Evolutionary conservation across 257 asterid genomes (phyloP).

Genomic region (Leptodermis oblonga): DNA sequence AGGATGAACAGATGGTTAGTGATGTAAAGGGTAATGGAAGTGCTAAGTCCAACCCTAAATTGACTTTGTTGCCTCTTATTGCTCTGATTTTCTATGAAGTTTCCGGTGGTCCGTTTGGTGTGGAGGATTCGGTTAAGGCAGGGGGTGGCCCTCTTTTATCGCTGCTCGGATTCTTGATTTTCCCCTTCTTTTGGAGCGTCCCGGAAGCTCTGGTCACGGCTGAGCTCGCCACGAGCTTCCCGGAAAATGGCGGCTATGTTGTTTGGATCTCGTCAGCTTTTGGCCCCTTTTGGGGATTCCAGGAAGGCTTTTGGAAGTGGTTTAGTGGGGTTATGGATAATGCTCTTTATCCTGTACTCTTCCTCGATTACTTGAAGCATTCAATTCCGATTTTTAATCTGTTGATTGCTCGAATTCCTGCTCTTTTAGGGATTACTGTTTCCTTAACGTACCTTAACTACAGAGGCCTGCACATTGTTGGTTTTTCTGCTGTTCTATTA

Average conservation of each 20-base stretch:
- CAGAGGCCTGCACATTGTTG: conserved; percentile 76
- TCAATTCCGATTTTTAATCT: conserved; percentile 53
- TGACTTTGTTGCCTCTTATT: conserved; percentile 64
- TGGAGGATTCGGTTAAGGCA: conserved; percentile 74
- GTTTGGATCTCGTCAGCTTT: conserved; percentile 83
- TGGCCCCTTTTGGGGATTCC: conserved; percentile 84
- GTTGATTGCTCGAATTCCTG: conserved; percentile 57
- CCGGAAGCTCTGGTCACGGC: conserved; percentile 88
- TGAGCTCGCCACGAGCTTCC: conserved; percentile 77
- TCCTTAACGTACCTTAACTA: conserved; percentile 61
- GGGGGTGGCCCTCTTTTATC: conserved; percentile 79
- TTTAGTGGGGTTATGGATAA: conserved; percentile 93
- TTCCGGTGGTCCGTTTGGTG: conserved; percentile 93
- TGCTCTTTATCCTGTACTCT: conserved; percentile 84
- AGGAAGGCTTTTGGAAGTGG: conserved; percentile 95
- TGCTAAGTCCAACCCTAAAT: conserved; percentile 41
- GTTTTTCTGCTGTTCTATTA: conserved; percentile 65
- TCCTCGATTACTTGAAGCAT: conserved; percentile 83
- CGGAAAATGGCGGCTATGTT: conserved; percentile 81
- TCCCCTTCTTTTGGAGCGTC: conserved; percentile 80
- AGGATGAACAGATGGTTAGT: conserved; percentile 32
- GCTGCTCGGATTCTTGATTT: conserved; percentile 68
- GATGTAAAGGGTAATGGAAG: conserved; percentile 15
- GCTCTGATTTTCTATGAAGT: conserved; percentile 91
- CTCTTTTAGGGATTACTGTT: conserved; percentile 60